Evolutionary conservation across 768 basidiomycete genomes (phyloP), one percentile per base, ranked within the genome.

Genomic region (Phlebiopsis gigantea): DNA sequence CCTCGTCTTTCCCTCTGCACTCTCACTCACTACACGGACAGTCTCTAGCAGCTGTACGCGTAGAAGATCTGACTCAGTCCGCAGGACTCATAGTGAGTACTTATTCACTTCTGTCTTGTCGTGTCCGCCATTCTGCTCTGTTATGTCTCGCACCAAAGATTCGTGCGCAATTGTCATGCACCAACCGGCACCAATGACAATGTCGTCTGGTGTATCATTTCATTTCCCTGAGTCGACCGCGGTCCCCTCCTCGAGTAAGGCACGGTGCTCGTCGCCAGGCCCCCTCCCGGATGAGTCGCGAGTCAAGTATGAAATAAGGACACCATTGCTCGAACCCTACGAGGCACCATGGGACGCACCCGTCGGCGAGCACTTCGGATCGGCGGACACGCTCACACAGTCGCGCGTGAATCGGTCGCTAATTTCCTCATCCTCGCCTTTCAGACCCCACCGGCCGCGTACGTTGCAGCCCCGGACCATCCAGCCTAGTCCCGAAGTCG

Each of bases 351-450:
- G 47, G 53, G 31, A 30, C 41, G 56, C 30, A 45, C 45, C 42
- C 46, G 29, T 48, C 56, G 63, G 59, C 66, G 63, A 59, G 57
- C 46, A 46, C 45, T 19, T 15, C 4, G 17, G 53, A 45, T 46
- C 56, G 61, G 57, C 58, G 58, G 58, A 59, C 58, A 55, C 60
- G 58, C 55, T 59, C 63, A 55, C 53, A 43, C 45, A 56, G 46
- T 25, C 46, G 46, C 45, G 54, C 61, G 58, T 55, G 65, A 66
- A 62, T 62, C 34, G 62, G 43, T 56, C 61, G 61, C 67, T 68
- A 61, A 68, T 60, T 46, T 48, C 21, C 30, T 55, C 62, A 51
- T 58, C 63, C 52, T 66, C 67, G 61, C 60, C 64, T 59, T 62
- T 61, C 65, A 68, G 67, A 63, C 64, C 43, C 46, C 57, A n/a